These are phyloP conservation scores for Talaromyces borbonicus DNA, from an alignment of 495 filamentous ascomycete species.

Conservation along the genomic window DNA sequence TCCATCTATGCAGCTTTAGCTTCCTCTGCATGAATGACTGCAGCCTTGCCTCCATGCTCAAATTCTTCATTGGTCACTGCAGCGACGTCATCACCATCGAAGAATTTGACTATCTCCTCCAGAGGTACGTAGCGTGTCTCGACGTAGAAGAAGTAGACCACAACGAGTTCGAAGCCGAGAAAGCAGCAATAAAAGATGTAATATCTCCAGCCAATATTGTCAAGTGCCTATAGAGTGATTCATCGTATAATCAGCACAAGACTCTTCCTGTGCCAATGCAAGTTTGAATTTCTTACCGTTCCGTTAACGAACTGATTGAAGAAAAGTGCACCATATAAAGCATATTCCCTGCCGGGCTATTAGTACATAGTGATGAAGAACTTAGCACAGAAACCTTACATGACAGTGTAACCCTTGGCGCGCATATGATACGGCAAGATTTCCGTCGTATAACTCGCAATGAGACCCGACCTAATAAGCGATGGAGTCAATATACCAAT, in stretches of 20 bases:
- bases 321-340: conserved; percentile 41
- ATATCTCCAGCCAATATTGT: conserved; percentile 43
- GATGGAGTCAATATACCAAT: background rate
- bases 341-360: background rate
- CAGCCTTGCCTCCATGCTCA: background rate
- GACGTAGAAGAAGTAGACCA: conserved; percentile 54
- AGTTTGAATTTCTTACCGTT: conserved; percentile 38
- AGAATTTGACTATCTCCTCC: conserved; percentile 54
- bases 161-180: conserved; percentile 44
- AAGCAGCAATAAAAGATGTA: conserved; percentile 52
- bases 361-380: background rate
- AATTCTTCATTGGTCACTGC: conserved; percentile 20
- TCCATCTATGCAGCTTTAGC: background rate
- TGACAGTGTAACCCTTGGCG: conserved; percentile 40
- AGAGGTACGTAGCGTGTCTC: conserved; percentile 55
- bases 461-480: conserved; percentile 37
- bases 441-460: conserved; percentile 53
- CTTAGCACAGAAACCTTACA: background rate
- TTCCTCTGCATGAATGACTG: background rate
- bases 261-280: background rate
- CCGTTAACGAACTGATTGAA: conserved; percentile 47
- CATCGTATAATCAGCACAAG: conserved; percentile 13
- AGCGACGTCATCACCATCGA: conserved; percentile 46
- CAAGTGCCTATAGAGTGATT: conserved; percentile 47
- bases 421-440: conserved; percentile 55